These are phyloP conservation scores for Rhizopus arrhizus DNA, from an alignment of 371 early-diverging fungal species.

Conservation along the genomic window DNA sequence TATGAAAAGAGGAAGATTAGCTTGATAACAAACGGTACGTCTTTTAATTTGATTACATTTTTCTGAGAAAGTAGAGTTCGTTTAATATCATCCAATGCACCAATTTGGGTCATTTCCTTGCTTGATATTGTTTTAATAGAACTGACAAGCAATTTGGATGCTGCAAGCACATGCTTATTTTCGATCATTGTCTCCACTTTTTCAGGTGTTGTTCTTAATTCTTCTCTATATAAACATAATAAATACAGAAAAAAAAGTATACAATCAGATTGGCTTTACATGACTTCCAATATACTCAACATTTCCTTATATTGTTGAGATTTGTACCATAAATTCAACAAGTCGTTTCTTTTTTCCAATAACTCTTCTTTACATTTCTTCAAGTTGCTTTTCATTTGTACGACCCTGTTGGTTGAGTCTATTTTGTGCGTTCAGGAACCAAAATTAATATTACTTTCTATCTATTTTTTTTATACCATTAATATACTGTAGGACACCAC, in stretches of 20 bases:
- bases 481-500: conserved; percentile 86
- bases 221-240: conserved; percentile 62
- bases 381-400: conserved; percentile 69
- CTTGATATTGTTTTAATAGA: conserved; percentile 70
- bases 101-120: conserved; percentile 80
- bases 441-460: background rate
- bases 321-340: conserved; percentile 79
- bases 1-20: too few species aligned
- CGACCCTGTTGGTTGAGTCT: conserved; percentile 67
- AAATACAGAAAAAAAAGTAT: background rate
- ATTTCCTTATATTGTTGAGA: conserved; percentile 86
- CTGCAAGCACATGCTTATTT: conserved; percentile 82
- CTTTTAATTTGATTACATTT: conserved; percentile 46
- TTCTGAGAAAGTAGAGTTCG: conserved; percentile 72
- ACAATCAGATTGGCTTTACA: conserved; percentile 48
- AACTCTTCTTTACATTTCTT: conserved; percentile 72
- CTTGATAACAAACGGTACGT: background rate
- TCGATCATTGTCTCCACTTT: conserved; percentile 73
- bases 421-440: background rate
- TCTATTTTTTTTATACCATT: conserved; percentile 50
- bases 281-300: conserved; percentile 71
- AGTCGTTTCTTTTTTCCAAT: conserved; percentile 71
- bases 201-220: conserved; percentile 76
- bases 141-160: conserved; percentile 71
- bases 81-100: conserved; percentile 80